Evolutionary conservation across 1,284 basidiomycete genomes (phyloP).

Genomic region (Cryptococcus wingfieldii): DNA sequence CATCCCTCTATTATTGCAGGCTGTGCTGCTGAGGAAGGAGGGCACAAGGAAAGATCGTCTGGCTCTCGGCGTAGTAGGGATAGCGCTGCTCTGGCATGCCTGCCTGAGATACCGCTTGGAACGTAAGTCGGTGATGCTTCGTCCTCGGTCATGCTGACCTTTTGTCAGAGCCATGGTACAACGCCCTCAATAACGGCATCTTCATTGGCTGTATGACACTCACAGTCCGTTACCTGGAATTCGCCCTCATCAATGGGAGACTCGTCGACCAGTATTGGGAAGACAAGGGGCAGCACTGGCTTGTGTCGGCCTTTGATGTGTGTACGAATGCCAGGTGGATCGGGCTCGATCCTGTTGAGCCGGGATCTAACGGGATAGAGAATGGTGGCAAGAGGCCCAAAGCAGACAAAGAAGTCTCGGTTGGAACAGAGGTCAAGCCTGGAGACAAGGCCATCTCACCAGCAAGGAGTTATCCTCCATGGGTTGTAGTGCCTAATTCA

Average conservation of each 20-base stretch:
- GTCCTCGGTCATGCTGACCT: neutral
- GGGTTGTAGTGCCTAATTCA: neutral
- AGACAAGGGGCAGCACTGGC: constrained; percentile 15
- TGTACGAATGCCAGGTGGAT: constrained; percentile 36
- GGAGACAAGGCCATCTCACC: neutral
- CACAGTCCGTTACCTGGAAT: constrained; percentile 33
- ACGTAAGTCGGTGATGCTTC: constrained; percentile 14
- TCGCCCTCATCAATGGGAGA: constrained; percentile 23
- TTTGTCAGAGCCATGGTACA: constrained; percentile 24
- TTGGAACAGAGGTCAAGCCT: constrained; percentile 8
- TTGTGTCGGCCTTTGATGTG: constrained; percentile 28
- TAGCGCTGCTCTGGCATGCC: constrained; percentile 17
- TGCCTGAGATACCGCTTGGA: constrained; percentile 26
- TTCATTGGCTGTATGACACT: constrained; percentile 31
- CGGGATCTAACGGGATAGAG: constrained; percentile 6
- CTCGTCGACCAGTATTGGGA: constrained; percentile 34
- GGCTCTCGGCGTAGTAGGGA: constrained; percentile 19
- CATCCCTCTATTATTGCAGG: constrained; percentile 24
- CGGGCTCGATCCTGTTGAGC: constrained; percentile 26
- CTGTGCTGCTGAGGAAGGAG: constrained; percentile 25
- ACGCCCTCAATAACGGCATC: constrained; percentile 34
- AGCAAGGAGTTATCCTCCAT: constrained; percentile 1
- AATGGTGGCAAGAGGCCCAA: neutral
- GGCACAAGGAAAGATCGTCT: constrained; percentile 19
- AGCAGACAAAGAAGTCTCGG: neutral